A percentile compares a stretch with the other conserved stretches of the same genome.
Evolutionary conservation across 208 protist genomes (phyloP).

Genomic region (Willaertia magna): DNA sequence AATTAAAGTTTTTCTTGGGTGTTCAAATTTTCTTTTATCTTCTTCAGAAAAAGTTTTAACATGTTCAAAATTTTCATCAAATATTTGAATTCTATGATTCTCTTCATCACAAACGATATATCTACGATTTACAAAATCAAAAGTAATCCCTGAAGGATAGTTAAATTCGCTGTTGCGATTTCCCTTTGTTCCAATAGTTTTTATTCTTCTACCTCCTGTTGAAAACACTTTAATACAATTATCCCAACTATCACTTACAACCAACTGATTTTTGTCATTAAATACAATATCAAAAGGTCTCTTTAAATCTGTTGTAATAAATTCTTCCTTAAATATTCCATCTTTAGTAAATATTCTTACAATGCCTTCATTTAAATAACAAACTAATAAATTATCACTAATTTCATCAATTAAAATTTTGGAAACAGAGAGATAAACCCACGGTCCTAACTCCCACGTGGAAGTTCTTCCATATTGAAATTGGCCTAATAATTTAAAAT

Average conservation of each 20-base stretch:
- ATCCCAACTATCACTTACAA: not conserved
- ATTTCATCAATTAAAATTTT: not conserved
- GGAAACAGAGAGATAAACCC: too few species aligned
- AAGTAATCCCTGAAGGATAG: not conserved
- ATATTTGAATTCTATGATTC: not conserved
- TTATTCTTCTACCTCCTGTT: too few species aligned
- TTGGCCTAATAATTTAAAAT: too few species aligned
- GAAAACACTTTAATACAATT: not conserved
- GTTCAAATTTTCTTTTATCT: not conserved
- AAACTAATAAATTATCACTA: not conserved
- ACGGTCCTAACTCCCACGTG: too few species aligned
- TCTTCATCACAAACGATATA: not conserved
- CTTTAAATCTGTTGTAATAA: too few species aligned
- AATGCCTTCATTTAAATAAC: not conserved
- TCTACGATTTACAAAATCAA: not conserved
- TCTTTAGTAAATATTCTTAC: not conserved
- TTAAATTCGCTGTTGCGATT: too few species aligned
- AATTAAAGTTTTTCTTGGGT: not conserved
- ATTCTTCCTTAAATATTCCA: not conserved
- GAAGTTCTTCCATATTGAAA: too few species aligned
- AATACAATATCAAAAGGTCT: not conserved
- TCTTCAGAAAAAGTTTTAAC: not conserved
- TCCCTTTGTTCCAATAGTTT: too few species aligned
- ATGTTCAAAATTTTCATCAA: not conserved
- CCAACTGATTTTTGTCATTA: not conserved